These are phyloP conservation scores for Fusarium chaquense DNA, from an alignment of 2,329 filamentous ascomycete genomes.

Conservation along the genomic window DNA sequence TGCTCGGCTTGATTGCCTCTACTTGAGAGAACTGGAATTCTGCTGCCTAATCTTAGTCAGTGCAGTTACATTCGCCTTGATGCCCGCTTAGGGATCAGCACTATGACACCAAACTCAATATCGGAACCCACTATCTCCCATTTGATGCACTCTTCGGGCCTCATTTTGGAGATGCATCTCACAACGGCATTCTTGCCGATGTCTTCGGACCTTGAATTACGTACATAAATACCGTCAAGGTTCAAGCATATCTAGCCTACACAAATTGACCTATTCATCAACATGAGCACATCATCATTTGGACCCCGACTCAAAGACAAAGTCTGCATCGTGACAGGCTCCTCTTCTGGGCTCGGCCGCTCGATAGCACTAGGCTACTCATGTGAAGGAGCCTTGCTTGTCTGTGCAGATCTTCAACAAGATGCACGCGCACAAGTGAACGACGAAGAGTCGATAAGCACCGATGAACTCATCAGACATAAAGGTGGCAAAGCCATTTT, in stretches of 20 bases:
- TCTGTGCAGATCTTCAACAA: constrained; percentile 57
- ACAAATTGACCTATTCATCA: accelerated
- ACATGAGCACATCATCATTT: neutral
- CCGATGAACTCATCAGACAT: constrained; percentile 51
- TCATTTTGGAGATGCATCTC: neutral
- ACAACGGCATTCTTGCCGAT: neutral
- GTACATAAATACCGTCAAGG: neutral
- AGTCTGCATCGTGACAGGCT: constrained; percentile 60
- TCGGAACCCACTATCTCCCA: neutral
- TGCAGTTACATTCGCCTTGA: constrained; percentile 4
- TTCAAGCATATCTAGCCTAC: neutral
- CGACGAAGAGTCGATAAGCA: constrained; percentile 48
- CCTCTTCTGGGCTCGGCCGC: constrained; percentile 60
- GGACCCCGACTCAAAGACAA: constrained; percentile 29
- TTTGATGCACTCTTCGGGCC: neutral
- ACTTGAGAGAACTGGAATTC: neutral
- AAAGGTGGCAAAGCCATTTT: constrained; percentile 56
- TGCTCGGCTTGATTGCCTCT: neutral
- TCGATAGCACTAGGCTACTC: constrained; percentile 60
- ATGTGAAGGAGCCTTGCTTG: constrained; percentile 55
- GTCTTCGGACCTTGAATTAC: accelerated
- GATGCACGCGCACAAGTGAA: constrained; percentile 44
- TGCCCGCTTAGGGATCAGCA: neutral
- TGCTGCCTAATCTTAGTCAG: neutral
- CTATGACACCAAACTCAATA: neutral